phyloP scores from a whole-genome alignment of 257 asterid genomes.

The Nicotiana noctiflora region DNA sequence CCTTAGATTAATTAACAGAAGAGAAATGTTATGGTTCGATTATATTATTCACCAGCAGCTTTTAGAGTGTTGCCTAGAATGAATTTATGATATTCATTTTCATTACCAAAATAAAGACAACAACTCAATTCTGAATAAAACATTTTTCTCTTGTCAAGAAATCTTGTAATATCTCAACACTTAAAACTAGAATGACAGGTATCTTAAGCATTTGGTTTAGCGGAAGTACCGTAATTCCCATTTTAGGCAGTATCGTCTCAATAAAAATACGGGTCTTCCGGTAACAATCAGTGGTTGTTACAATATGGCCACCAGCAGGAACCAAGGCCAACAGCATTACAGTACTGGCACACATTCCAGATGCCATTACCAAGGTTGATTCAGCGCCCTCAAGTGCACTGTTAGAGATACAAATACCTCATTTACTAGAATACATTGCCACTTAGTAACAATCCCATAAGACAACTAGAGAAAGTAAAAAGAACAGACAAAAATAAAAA shows the following conservation, averaged over 20 bases:
- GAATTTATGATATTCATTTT: background rate
- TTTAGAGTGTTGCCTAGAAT: background rate
- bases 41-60: background rate
- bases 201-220: background rate
- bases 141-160: background rate
- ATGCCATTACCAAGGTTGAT: conserved; percentile 68
- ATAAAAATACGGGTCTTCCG: conserved; percentile 82
- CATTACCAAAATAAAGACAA: background rate
- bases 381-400: conserved; percentile 98
- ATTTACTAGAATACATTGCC: background rate
- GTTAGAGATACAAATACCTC: conserved; percentile 19
- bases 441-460: background rate
- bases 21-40: background rate
- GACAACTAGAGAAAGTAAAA: background rate
- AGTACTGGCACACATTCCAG: conserved; percentile 94
- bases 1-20: background rate
- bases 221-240: conserved; percentile 67
- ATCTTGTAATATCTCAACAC: background rate
- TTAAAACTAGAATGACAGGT: background rate
- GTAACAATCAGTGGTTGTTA: conserved; percentile 89
- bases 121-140: background rate
- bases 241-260: conserved; percentile 76
- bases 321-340: conserved; percentile 76
- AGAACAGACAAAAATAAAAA: background rate
- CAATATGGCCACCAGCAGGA: conserved; percentile 92